Base-by-base conservation (phyloP, 345 rosid species). In the Gossypium longicalyx region DNA sequence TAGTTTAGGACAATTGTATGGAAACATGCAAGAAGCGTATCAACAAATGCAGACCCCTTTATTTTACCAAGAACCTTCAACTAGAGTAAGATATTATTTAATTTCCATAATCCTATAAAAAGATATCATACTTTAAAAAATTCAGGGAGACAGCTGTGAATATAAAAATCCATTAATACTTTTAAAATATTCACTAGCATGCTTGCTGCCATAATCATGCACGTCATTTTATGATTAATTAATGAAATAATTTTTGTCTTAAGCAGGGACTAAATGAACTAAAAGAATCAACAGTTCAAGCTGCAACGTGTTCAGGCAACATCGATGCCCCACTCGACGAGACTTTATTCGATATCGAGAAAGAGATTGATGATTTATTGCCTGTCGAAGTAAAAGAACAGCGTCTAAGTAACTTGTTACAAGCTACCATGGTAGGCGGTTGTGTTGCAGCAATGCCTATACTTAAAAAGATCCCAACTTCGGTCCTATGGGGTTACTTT, bases 11-110 rank as follows among this genome's bases (percentile, higher is more conserved):
- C 94, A 92, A 74, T 57, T 94, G 83, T 94, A 92, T 75, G 90
- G 83, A 64, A 91, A 82, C 73, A 91, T 94, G 98, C 91, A 89
- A 80, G 94, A 91, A 70, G 88, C 69, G 25, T 94, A 92, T 82
- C 84, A 80, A 65, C 93, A 91, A 76, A 91, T 94, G 91, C 98
- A 92, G 85, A 92, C 97, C 59, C 98, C 98, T 43, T 76, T 94
- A 74, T 82, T 86, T 73, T 82, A 90, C 84, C 97, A 88, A 57
- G 81, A 80, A 66, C 80, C 91, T 47, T 71, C 92, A 29, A 49
- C 85, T 65, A 83, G 74, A 20, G 85, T 77, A 75, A 22, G 74
- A 12, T 67, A 17, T 22, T 64, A 23, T 38, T 63, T 41, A 9
- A 41, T 64, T n/a, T 64, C 25, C 69, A 9, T 3, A 15, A 68